Percentiles rank a stretch among this genome's conserved stretches.
These are phyloP conservation scores for Cordyceps pruinosa DNA, from an alignment of 2,329 filamentous ascomycete species.

Conservation along the genomic window DNA sequence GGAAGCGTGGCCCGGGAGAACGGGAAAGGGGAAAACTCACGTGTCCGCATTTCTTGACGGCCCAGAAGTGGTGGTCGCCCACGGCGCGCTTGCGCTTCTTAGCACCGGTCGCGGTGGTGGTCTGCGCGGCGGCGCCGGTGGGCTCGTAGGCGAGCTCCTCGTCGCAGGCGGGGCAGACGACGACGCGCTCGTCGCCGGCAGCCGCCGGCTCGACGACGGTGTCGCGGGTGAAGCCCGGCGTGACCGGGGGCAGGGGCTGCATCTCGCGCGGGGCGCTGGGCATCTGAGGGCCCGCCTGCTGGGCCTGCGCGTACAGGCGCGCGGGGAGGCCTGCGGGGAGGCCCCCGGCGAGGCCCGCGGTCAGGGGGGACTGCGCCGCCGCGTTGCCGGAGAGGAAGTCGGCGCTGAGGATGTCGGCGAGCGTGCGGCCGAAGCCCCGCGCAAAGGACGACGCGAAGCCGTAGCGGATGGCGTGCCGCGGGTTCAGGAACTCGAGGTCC, in stretches of 20 bases:
- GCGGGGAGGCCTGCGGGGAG: not conserved
- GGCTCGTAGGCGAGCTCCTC: constrained; percentile 74
- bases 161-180: constrained; percentile 82
- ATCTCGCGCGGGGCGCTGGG: constrained; percentile 41
- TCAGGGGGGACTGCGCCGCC: not conserved
- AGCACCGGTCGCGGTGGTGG: constrained; percentile 13
- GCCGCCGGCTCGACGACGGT: constrained; percentile 34
- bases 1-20: not conserved
- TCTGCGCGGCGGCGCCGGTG: constrained; percentile 17
- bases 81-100: constrained; percentile 41
- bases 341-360: not conserved
- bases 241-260: constrained; percentile 56
- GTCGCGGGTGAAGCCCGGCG: constrained; percentile 72
- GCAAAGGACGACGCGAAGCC: constrained; percentile 16
- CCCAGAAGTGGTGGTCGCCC: constrained; percentile 83
- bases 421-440: constrained; percentile 16
- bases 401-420: constrained; percentile 3
- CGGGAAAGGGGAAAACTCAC: constrained; percentile 43
- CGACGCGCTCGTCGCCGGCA: constrained; percentile 56
- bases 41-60: constrained; percentile 84
- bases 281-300: constrained; percentile 17
- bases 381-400: constrained; percentile 5
- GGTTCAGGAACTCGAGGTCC: constrained; percentile 21
- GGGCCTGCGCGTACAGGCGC: constrained; percentile 15
- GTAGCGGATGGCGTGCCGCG: constrained; percentile 9